Evolutionary conservation across 331 rosid species (phyloP), one percentile per base, ranked within the genome.

Genomic region (Acacia pycnantha): DNA sequence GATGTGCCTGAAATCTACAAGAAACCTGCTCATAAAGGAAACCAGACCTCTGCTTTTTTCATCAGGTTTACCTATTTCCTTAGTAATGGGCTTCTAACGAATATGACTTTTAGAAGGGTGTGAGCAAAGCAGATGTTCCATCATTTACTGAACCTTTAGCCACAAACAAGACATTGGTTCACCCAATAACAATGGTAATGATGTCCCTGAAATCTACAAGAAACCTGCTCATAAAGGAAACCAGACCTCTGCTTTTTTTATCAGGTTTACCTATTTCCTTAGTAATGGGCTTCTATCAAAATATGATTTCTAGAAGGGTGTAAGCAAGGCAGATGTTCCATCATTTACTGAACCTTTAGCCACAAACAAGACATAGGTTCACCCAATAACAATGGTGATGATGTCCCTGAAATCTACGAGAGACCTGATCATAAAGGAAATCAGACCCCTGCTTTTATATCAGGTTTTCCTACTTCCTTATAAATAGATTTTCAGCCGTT

Each of bases 381-480:
- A 37, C 41, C 41, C 41, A 37, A 37, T 37, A 37, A 37, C 41
- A 37, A 37, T 37, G 41, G 41, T 37, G 41, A 6, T 43, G 12
- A 70, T 92, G 10, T 92, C 73, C 92, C 92, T 90, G 92, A 87
- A 29, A 64, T 75, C 68, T 68, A 85, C 92, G 75, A 85, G 93
- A 85, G 88, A 64, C 41, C 84, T 27, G 81, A 79, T 82, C 87
- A 87, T 82, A 70, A 0, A 65, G 83, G 87, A 86, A 90, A 78
- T 13, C 89, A 90, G 79, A 76, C 77, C 92, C 62, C 90, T 85
- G 89, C 88, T 91, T 90, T 37, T 91, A 29, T 81, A 82, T 82
- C 92, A 90, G 91, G 93, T 77, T 74, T 31, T 54, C 1, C 37
- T 44, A 44, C 24, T 44, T 44, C 6, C 56, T 70, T 4, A 67